Evolutionary conservation across 129 eudicot genomes (phyloP).

Genomic region (Centella asiatica): DNA sequence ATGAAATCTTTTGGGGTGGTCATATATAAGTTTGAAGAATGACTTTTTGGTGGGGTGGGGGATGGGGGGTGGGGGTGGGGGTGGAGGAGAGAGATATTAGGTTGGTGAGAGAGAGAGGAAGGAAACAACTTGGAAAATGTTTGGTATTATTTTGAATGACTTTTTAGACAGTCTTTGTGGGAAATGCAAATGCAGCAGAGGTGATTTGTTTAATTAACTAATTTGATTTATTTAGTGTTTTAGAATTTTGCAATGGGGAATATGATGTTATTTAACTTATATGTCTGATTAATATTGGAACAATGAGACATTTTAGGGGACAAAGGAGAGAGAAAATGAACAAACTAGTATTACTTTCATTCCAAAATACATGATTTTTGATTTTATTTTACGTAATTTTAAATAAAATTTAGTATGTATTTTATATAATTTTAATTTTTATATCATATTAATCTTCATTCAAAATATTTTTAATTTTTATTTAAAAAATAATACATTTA

Average conservation of each 20-base stretch:
- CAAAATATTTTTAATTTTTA: no score
- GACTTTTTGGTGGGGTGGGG: constrained; percentile 13
- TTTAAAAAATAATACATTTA: no score
- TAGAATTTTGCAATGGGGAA: neutral
- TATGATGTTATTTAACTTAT: neutral
- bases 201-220: no score
- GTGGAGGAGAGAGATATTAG: constrained; percentile 16
- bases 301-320: constrained; percentile 8
- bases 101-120: constrained; percentile 16
- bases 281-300: neutral
- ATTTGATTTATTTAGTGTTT: neutral
- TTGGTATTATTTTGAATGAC: neutral
- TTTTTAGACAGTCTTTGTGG: constrained; percentile 2
- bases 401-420: no score
- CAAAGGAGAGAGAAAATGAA: constrained; percentile 13
- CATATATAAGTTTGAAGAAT: constrained; percentile 18
- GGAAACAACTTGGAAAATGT: constrained; percentile 2
- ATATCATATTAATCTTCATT: no score
- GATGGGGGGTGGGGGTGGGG: no score
- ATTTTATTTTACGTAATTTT: no score
- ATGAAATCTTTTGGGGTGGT: constrained; percentile 19
- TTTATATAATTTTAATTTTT: no score
- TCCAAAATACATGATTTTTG: neutral
- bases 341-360: neutral
- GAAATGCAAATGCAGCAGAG: neutral